Evolutionary conservation across 1,284 basidiomycete genomes (phyloP), one percentile per base, ranked within the genome.

Genomic region (Mixia osmundae): DNA sequence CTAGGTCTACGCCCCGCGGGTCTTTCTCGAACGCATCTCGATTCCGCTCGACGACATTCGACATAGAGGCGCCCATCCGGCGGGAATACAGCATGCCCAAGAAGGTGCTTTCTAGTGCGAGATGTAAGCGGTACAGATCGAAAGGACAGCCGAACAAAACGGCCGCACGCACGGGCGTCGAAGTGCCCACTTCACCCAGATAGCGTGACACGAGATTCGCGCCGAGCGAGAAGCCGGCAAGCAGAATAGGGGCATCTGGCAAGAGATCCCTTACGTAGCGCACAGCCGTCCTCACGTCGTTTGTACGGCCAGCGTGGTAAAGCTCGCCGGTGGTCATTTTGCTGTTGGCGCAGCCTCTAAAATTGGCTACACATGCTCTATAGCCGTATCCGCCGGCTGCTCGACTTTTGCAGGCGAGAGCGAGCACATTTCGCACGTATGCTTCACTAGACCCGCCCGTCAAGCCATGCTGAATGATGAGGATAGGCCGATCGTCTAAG

Each of bases 131-230:
- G 47, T 45, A 26, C 50, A 43, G 11, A 44, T 47, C 30, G 48
- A 45, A 19, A 44, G 82, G 82, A 65, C 80, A 48, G 24, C 68
- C 85, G 20, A 95, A 60, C 15, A 71, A 71, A 54, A 76, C 72
- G 19, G 68, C 83, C 1, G 74, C 69, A 31, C 61, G 62, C 14
- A 97, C 58, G n/a, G 80, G 69, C 42, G 72, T 76, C 7, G 61
- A 50, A n/a, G 67, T 64, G 7, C 76, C 76, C 52, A 87, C 76
- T 56, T 91, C 74, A 5, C 78, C 83, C 33, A 89, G 61, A 56
- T 91, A 94, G 44, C 80, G 69, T n/a, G 79, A 75, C 44, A 97
- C 59, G 28, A 95, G 74, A 50, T 82, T 80, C 25, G 85, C 80
- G 35, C 89, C 91, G 31, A 99, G 68, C 3, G 82, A 91, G 60